A percentile compares a stretch with the other conserved stretches of the same genome.
Evolutionary conservation across 169 alveolate genomes (phyloP).

Genomic region (Cryptosporidium ubiquitum): DNA sequence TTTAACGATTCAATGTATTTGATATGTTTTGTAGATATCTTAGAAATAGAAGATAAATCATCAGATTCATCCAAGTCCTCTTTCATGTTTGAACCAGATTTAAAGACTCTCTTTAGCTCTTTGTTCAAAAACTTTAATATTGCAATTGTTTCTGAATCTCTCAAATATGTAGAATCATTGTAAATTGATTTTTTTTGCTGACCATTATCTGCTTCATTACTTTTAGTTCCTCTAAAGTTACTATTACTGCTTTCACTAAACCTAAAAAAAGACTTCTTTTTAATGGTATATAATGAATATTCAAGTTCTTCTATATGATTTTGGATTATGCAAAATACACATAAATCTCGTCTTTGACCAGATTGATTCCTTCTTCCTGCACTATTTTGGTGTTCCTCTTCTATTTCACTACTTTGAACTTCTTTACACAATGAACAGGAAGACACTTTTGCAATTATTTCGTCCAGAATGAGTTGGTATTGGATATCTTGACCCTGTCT

Average conservation of each 20-base stretch:
- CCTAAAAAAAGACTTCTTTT: not conserved
- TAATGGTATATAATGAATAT: conserved; percentile 38
- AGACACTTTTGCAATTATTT: conserved; percentile 30
- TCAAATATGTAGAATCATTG: conserved; percentile 24
- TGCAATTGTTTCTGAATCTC: conserved; percentile 51
- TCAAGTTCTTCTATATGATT: conserved; percentile 31
- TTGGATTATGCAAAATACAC: conserved; percentile 26
- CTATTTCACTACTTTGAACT: not conserved
- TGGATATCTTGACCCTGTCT: not conserved
- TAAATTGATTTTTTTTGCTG: not conserved
- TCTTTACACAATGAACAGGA: conserved; percentile 21
- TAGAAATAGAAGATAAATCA: not conserved
- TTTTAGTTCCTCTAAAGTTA: not conserved
- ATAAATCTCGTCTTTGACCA: not conserved
- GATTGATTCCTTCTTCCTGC: not conserved
- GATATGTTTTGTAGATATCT: not conserved
- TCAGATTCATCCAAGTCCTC: not conserved
- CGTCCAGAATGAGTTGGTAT: not conserved
- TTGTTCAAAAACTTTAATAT: conserved; percentile 19
- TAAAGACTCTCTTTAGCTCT: conserved; percentile 18
- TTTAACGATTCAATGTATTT: conserved; percentile 39
- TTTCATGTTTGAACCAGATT: not conserved
- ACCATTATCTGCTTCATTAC: not conserved
- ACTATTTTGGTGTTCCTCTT: not conserved
- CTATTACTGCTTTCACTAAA: not conserved